Percentiles rank a stretch among this genome's conserved stretches.
These are phyloP conservation scores for Berberis thunbergii DNA, from an alignment of 164 flowering plant genomes.

Conservation along the genomic window DNA sequence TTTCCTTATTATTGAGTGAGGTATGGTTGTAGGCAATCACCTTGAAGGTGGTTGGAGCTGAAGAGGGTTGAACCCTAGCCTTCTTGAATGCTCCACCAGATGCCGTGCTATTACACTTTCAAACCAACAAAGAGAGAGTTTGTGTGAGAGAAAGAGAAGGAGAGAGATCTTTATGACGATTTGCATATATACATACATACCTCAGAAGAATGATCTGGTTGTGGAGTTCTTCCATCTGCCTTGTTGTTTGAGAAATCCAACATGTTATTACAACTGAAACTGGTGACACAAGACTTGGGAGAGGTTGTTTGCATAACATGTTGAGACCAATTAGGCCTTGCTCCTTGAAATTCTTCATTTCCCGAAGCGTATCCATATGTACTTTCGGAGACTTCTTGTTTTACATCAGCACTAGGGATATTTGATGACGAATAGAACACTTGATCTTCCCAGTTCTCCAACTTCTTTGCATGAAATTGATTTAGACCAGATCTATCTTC, in stretches of 20 bases:
- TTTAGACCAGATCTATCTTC: conserved; percentile 27
- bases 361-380: conserved; percentile 21
- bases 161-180: neutral
- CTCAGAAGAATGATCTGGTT: conserved; percentile 59
- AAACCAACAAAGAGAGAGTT: conserved; percentile 1
- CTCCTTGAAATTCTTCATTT: conserved; percentile 32
- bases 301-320: conserved; percentile 34
- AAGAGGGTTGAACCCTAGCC: conserved; percentile 68
- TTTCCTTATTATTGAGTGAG: neutral
- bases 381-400: conserved; percentile 40
- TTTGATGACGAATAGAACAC: conserved; percentile 24
- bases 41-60: conserved; percentile 61
- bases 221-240: conserved; percentile 26
- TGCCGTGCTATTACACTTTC: conserved; percentile 53
- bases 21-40: conserved; percentile 15
- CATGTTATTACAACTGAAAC: conserved; percentile 45
- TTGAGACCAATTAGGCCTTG: conserved; percentile 35
- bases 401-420: conserved; percentile 32
- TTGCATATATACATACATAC: conserved; percentile 16
- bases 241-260: conserved; percentile 55
- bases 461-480: conserved; percentile 34
- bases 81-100: conserved; percentile 67
- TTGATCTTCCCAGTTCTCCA: conserved; percentile 62
- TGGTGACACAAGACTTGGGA: conserved; percentile 61
- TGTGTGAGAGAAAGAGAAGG: conserved; percentile 1